A percentile compares a stretch with the other conserved stretches of the same genome.
phyloP scores from a whole-genome alignment of 768 basidiomycete species.

The Trichaptum fuscoviolaceum region DNA sequence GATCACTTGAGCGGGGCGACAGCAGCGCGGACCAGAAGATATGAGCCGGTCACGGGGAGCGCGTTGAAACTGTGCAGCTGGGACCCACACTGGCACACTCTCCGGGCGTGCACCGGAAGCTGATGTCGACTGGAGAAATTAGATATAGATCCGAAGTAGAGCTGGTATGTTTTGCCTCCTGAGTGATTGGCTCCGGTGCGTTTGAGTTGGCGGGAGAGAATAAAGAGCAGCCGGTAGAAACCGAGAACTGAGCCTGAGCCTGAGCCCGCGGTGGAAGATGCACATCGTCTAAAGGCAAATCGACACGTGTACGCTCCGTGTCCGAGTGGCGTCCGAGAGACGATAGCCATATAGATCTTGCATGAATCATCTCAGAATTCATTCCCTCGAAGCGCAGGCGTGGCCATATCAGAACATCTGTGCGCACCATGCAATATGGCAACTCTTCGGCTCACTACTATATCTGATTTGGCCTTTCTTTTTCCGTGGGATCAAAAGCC shows the following conservation, averaged over 20 bases:
- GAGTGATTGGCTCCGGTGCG: neutral
- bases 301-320: slow-evolving; percentile 1
- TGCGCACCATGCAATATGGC: neutral
- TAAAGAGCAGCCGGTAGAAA: neutral
- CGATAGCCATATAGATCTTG: neutral
- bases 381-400: no score
- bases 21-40: slow-evolving; percentile 1
- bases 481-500: neutral
- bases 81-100: slow-evolving; percentile 3
- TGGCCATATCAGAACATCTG: neutral
- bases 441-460: neutral
- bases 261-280: neutral
- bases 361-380: neutral
- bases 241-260: no score
- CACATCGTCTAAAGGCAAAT: neutral
- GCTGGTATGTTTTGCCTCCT: neutral
- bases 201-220: neutral
- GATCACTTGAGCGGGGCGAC: neutral
- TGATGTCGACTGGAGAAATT: neutral
- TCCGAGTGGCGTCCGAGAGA: neutral
- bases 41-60: slow-evolving; percentile 4
- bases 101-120: neutral
- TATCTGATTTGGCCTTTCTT: neutral
- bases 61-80: neutral
- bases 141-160: neutral